These are phyloP conservation scores for Leccinum pellstonianum DNA, from an alignment of 768 basidiomycete genomes.

Conservation along the genomic window DNA sequence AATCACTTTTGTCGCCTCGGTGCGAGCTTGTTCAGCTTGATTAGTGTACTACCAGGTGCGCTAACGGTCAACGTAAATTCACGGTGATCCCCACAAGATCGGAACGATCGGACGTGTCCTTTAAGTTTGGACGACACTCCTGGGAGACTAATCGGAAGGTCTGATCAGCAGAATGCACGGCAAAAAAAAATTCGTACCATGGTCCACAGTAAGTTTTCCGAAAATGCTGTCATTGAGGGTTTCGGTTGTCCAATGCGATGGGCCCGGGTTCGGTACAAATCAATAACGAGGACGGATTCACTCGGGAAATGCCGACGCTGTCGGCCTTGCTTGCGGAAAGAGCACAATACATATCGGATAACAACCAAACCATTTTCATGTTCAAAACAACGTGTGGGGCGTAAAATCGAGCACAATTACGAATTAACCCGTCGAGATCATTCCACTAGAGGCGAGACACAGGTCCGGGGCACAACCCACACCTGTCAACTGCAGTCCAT, in stretches of 20 bases:
- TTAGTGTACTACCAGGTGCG: not conserved
- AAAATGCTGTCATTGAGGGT: not conserved
- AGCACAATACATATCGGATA: too few relatives aligned
- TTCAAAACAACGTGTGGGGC: too few relatives aligned
- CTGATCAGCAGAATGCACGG: not conserved
- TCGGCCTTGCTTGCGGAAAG: too few relatives aligned
- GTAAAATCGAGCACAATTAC: too few relatives aligned
- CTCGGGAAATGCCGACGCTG: too few relatives aligned
- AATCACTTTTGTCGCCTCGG: not conserved
- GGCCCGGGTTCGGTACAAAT: not conserved
- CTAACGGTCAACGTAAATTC: not conserved
- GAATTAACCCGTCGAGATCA: too few relatives aligned
- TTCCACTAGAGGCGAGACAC: too few relatives aligned
- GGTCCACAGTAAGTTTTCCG: not conserved
- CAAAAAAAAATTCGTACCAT: not conserved
- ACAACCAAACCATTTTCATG: too few relatives aligned
- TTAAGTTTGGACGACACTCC: not conserved
- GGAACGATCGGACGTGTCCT: not conserved
- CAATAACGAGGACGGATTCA: not conserved
- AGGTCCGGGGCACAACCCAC: too few relatives aligned
- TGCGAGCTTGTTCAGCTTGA: not conserved
- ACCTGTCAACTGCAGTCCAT: too few relatives aligned
- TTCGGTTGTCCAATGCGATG: not conserved
- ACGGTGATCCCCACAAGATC: not conserved
- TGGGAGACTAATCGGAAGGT: not conserved